Percentiles rank a stretch among this genome's conserved stretches.
These are phyloP conservation scores for Amphirosellinia nigrospora DNA, from an alignment of 495 filamentous ascomycete species.

Conservation along the genomic window DNA sequence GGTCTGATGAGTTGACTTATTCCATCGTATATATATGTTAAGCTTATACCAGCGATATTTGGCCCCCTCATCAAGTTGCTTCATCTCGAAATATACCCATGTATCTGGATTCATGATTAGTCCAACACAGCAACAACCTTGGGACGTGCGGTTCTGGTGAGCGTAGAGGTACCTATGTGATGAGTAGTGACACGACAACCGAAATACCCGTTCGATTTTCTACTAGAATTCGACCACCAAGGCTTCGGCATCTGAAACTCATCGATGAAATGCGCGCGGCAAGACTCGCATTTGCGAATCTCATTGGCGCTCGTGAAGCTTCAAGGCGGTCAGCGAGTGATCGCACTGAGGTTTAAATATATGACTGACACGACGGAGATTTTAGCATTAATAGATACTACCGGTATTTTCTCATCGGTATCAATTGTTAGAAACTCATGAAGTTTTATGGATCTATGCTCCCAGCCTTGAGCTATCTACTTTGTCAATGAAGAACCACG, in stretches of 20 bases:
- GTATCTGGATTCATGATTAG: conserved; percentile 31
- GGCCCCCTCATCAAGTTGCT: conserved; percentile 28
- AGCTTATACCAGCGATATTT: conserved; percentile 43
- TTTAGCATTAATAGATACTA: not conserved
- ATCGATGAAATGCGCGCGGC: conserved; percentile 7
- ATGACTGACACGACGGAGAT: conserved; percentile 20
- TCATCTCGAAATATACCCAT: conserved; percentile 45
- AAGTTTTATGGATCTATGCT: not conserved
- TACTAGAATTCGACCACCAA: conserved; percentile 22
- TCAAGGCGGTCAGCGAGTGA: not conserved
- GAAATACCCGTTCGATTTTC: conserved; percentile 25
- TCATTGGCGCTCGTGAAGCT: conserved; percentile 20
- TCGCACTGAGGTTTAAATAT: not conserved
- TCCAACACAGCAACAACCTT: not conserved
- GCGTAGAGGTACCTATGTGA: conserved; percentile 9
- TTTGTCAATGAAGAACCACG: not conserved
- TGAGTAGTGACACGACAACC: not conserved
- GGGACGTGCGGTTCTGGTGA: not conserved
- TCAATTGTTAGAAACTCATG: not conserved
- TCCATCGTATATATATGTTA: conserved; percentile 45
- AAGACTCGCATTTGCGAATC: conserved; percentile 14
- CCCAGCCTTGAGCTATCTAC: conserved; percentile 7
- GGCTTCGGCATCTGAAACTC: conserved; percentile 13
- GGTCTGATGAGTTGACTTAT: conserved; percentile 33
- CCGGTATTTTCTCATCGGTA: not conserved